A percentile compares a stretch with the other conserved stretches of the same genome.
These are phyloP conservation scores for Leccinum boreale DNA, from an alignment of 768 basidiomycete species.

Conservation along the genomic window DNA sequence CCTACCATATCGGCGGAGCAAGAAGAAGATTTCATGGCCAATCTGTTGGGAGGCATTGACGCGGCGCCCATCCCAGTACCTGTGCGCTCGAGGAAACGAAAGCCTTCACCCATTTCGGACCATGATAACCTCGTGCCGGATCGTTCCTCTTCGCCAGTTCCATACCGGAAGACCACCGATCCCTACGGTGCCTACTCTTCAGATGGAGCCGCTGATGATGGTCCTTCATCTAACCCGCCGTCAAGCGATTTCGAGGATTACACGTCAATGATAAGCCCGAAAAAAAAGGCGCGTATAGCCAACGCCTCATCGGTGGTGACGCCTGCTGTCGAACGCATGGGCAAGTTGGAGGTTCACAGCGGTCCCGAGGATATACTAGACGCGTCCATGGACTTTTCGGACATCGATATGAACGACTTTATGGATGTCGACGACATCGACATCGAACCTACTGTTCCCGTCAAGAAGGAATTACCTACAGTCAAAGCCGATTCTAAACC, in stretches of 20 bases:
- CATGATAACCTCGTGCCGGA: constrained; percentile 28
- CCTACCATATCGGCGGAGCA: constrained; percentile 71
- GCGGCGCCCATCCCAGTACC: constrained; percentile 38
- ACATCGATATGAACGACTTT: constrained; percentile 52
- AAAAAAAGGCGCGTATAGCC: constrained; percentile 54
- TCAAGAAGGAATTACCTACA: constrained; percentile 17
- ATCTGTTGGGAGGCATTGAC: constrained; percentile 73
- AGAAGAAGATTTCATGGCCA: constrained; percentile 88
- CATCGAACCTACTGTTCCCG: constrained; percentile 36
- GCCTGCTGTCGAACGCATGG: constrained; percentile 58
- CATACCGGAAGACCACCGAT: constrained; percentile 32
- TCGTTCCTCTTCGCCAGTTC: constrained; percentile 39
- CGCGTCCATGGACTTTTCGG: constrained; percentile 49
- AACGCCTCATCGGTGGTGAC: constrained; percentile 41
- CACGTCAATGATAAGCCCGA: constrained; percentile 52
- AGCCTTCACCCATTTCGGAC: constrained; percentile 51
- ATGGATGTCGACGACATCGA: constrained; percentile 60
- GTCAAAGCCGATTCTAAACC: constrained; percentile 17
- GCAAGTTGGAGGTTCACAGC: constrained; percentile 56
- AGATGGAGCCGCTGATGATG: constrained; percentile 29
- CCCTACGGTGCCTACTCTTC: constrained; percentile 38
- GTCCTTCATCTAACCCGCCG: constrained; percentile 20
- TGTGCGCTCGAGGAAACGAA: constrained; percentile 57
- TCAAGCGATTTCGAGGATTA: constrained; percentile 57
- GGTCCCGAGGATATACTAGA: constrained; percentile 50